Evolutionary conservation across 345 rosid genomes (phyloP).

Genomic region (Cardiospermum halicacabum): DNA sequence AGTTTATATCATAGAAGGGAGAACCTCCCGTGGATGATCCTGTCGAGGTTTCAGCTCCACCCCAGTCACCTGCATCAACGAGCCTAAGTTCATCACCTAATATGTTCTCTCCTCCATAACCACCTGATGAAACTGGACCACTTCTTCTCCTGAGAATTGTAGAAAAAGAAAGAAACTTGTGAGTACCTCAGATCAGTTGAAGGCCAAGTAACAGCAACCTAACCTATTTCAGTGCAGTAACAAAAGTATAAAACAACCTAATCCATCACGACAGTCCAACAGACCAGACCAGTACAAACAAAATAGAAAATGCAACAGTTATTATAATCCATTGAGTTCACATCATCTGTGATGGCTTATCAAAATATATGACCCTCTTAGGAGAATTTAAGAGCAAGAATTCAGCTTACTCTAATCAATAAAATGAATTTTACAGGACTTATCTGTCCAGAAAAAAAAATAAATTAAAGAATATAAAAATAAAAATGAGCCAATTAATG

Average conservation of each 20-base stretch:
- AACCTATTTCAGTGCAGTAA: no score
- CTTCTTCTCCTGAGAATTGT: constrained; percentile 40
- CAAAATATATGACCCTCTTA: no score
- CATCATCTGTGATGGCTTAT: no score
- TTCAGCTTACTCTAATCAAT: not conserved
- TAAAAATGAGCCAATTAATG: not conserved
- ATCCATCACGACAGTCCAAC: no score
- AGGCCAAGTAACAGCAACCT: no score
- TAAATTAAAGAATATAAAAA: not conserved
- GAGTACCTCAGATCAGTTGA: constrained; percentile 1
- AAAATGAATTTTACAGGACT: not conserved
- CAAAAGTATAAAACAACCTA: no score
- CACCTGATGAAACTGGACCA: constrained; percentile 21
- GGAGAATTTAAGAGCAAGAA: not conserved
- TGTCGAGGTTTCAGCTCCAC: constrained; percentile 21
- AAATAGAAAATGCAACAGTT: not conserved
- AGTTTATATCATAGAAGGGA: constrained; percentile 19
- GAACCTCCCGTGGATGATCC: constrained; percentile 23
- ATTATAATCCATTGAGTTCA: not conserved
- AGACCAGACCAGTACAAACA: not conserved
- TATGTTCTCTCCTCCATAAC: constrained; percentile 16
- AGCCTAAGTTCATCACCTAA: constrained; percentile 38
- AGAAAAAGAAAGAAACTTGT: constrained; percentile 17
- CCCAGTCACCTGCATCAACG: constrained; percentile 45
- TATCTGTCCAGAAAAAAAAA: no score